phyloP scores from a whole-genome alignment of 192 early-diverging fungal species.

The Coemansia umbellata region DNA sequence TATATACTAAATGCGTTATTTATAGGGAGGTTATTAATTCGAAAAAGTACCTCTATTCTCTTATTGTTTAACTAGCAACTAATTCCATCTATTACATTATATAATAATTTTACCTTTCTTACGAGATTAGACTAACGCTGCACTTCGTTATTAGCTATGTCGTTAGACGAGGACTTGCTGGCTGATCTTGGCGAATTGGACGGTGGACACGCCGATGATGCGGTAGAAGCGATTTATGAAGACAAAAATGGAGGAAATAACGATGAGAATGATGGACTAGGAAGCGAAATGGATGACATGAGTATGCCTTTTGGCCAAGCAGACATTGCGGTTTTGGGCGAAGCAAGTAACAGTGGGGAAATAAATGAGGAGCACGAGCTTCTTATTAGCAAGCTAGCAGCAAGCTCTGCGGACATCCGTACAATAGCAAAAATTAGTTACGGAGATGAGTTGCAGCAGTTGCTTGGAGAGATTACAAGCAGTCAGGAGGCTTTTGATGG shows the following conservation, averaged over 20 bases:
- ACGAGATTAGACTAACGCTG: too few relatives aligned
- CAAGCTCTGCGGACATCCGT: constrained; percentile 52
- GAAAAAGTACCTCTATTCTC: too few relatives aligned
- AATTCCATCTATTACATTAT: too few relatives aligned
- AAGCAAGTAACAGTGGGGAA: constrained; percentile 50
- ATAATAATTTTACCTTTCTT: too few relatives aligned
- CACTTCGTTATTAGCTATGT: too few relatives aligned
- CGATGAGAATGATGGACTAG: constrained; percentile 6
- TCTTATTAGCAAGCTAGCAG: constrained; percentile 24
- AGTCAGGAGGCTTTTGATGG: constrained; percentile 2
- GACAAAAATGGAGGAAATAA: too few relatives aligned
- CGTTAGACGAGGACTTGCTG: constrained; percentile 79
- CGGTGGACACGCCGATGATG: constrained; percentile 49
- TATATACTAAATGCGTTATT: too few relatives aligned
- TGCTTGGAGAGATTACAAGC: constrained; percentile 55
- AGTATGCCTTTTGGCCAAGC: constrained; percentile 18
- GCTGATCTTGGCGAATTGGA: constrained; percentile 81
- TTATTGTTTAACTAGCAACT: too few relatives aligned
- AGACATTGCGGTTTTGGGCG: constrained; percentile 52
- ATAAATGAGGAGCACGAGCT: constrained; percentile 48
- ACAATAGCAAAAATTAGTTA: constrained; percentile 63
- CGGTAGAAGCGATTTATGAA: too few relatives aligned
- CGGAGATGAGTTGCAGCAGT: constrained; percentile 56
- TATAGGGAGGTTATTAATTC: too few relatives aligned
- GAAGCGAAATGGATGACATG: constrained; percentile 24